Percentiles rank a stretch among this genome's conserved stretches.
Evolutionary conservation across 768 basidiomycete genomes (phyloP).

Genomic region (Paxillus rubicundulus): DNA sequence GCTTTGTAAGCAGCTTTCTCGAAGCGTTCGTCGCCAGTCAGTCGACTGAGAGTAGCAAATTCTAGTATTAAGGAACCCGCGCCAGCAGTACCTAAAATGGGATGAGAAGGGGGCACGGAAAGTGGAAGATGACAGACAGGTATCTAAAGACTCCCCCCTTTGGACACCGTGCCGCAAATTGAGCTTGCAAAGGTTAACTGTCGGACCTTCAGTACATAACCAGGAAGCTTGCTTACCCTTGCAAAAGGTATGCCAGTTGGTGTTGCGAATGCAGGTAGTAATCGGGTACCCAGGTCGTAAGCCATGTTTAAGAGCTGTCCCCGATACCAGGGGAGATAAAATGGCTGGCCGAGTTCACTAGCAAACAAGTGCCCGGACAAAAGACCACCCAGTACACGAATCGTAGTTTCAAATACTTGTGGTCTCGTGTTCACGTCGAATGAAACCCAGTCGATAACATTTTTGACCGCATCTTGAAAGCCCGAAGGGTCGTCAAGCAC

Average conservation of each 20-base stretch:
- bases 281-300: conserved; percentile 77
- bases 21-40: conserved; percentile 87
- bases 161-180: conserved; percentile 80
- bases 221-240: conserved; percentile 47
- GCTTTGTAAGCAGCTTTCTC: conserved; percentile 89
- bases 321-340: conserved; percentile 80
- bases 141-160: conserved; percentile 75
- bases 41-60: conserved; percentile 87
- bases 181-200: conserved; percentile 44
- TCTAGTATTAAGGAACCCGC: conserved; percentile 92
- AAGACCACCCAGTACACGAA: conserved; percentile 89
- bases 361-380: conserved; percentile 84
- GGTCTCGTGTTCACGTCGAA: conserved; percentile 95
- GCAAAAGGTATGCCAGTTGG: conserved; percentile 92
- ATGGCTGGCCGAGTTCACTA: conserved; percentile 59
- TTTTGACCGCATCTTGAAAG: conserved; percentile 82
- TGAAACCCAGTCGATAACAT: conserved; percentile 77
- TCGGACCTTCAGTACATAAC: not conserved
- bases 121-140: conserved; percentile 57
- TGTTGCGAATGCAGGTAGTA: conserved; percentile 90
- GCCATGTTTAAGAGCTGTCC: conserved; percentile 80
- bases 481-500: conserved; percentile 75
- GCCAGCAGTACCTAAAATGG: conserved; percentile 73
- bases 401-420: conserved; percentile 98
- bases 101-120: conserved; percentile 3